phyloP scores from a whole-genome alignment of 805 yeast genomes.

The Wickerhamiella occidentalis region DNA sequence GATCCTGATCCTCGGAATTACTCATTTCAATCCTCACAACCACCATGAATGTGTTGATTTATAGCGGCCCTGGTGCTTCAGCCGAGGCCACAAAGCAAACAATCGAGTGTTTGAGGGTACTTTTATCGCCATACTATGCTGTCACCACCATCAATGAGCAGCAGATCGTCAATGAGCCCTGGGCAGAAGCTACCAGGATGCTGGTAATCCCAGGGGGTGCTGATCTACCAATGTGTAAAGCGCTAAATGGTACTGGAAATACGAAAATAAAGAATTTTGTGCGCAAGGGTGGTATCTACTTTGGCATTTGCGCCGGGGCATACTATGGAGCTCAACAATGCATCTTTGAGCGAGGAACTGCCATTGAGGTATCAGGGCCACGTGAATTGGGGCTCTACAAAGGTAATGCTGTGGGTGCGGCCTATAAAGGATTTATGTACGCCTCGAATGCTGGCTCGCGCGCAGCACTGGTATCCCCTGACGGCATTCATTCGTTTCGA shows the following conservation, averaged over 20 bases:
- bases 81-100: slow-evolving; percentile 78
- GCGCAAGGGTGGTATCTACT: slow-evolving; percentile 62
- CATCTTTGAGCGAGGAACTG: slow-evolving; percentile 72
- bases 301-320: slow-evolving; percentile 95
- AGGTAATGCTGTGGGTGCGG: slow-evolving; percentile 74
- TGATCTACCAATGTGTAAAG: slow-evolving; percentile 71
- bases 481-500: slow-evolving; percentile 11
- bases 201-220: slow-evolving; percentile 96
- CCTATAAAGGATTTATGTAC: slow-evolving; percentile 68
- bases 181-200: slow-evolving; percentile 69
- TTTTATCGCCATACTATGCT: slow-evolving; percentile 80
- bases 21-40: slow-evolving; percentile 13
- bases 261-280: slow-evolving; percentile 49
- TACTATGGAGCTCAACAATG: slow-evolving; percentile 64
- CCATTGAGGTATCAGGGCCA: slow-evolving; percentile 71
- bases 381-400: slow-evolving; percentile 75
- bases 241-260: slow-evolving; percentile 61
- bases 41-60: slow-evolving; percentile 64
- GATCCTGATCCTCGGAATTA: slow-evolving; percentile 29
- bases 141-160: slow-evolving; percentile 57
- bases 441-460: slow-evolving; percentile 65
- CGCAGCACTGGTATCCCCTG: slow-evolving; percentile 33
- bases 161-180: slow-evolving; percentile 66
- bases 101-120: slow-evolving; percentile 56
- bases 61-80: slow-evolving; percentile 73